Conservation (phyloP, 202 grass and related monocot species). For the Musa balbisiana region DNA sequence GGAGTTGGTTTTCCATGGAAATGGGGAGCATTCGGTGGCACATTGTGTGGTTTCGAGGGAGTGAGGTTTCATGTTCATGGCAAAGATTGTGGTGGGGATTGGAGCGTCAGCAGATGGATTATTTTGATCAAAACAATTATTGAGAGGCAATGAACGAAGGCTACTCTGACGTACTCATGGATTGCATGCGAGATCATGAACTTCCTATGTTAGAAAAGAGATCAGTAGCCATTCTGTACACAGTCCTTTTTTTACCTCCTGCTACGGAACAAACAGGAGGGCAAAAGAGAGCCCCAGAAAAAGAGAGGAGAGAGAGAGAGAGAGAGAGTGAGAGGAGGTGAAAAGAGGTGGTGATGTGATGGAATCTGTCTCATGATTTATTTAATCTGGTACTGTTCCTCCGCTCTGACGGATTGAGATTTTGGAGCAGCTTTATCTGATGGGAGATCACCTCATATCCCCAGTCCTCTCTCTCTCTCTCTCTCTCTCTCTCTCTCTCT, state of each 20-base stretch:
- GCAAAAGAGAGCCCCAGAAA: neutral
- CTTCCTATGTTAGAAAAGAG: neutral
- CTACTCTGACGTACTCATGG: neutral
- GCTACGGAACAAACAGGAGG: neutral
- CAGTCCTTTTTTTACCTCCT: neutral
- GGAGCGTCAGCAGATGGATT: neutral
- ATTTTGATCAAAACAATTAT: neutral
- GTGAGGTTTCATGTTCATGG: neutral
- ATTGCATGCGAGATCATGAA: neutral
- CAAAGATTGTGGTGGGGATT: neutral
- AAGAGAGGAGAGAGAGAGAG: conserved; percentile 4
- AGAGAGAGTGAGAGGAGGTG: neutral
- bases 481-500: neutral
- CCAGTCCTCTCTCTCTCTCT: neutral
- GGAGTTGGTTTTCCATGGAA: too few species aligned
- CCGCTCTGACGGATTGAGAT: neutral
- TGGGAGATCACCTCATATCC: conserved; percentile 12
- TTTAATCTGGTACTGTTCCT: conserved; percentile 1
- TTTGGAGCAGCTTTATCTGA: conserved; percentile 14
- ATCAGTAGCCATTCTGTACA: too few species aligned
- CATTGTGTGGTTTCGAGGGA: too few species aligned
- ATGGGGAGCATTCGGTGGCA: too few species aligned
- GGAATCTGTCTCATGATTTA: conserved; percentile 14
- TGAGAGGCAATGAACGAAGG: neutral
- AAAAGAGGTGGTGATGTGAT: neutral